Conservation (phyloP, 768 basidiomycete species). For the Lentinula lateritia region DNA sequence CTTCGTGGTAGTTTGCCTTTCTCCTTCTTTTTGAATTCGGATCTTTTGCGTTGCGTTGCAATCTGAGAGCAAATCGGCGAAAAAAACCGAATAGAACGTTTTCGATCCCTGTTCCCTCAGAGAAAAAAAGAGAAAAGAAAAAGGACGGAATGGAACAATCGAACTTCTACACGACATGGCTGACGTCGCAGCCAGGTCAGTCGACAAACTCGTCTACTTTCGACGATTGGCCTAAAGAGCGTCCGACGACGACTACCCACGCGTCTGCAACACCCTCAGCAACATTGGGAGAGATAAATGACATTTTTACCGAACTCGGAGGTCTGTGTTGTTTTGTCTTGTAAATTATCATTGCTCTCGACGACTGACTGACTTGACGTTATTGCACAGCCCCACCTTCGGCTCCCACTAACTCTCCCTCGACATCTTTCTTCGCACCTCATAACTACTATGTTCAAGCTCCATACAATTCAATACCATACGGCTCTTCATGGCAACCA, state of each 20-base stretch:
- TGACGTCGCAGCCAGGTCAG: constrained; percentile 23
- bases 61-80: not conserved
- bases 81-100: not conserved
- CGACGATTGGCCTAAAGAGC: constrained; percentile 44
- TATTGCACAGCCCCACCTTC: constrained; percentile 1
- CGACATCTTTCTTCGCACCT: constrained; percentile 32
- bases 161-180: constrained; percentile 39
- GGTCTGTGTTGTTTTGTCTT: not conserved
- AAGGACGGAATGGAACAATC: constrained; percentile 15
- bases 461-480: constrained; percentile 48
- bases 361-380: not conserved
- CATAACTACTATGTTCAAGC: constrained; percentile 38
- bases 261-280: not conserved
- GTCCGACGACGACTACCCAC: constrained; percentile 10
- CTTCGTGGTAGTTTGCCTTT: not conserved
- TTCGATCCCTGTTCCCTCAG: not conserved
- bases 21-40: not conserved
- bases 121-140: not conserved
- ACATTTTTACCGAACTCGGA: constrained; percentile 2
- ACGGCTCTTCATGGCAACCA: constrained; percentile 46
- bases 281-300: not conserved
- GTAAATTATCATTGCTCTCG: not conserved
- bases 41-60: not conserved
- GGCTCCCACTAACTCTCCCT: not conserved
- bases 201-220: constrained; percentile 17